These are phyloP conservation scores for Prunus salicina DNA, from an alignment of 306 rosid genomes.

Conservation along the genomic window DNA sequence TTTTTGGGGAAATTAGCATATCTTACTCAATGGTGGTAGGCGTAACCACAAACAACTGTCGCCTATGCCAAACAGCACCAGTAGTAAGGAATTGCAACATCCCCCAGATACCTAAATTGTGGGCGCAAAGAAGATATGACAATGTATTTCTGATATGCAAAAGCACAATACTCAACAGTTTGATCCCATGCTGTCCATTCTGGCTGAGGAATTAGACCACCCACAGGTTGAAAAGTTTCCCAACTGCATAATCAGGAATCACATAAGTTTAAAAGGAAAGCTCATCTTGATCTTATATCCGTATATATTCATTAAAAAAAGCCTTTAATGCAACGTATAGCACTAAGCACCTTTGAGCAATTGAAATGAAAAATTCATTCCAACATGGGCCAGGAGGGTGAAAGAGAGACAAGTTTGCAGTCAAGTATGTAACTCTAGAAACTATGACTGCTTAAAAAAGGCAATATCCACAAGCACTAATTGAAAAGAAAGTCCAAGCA, in stretches of 20 bases:
- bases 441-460: neutral
- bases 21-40: constrained; percentile 97
- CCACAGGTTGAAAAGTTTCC: constrained; percentile 99
- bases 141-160: constrained; percentile 86
- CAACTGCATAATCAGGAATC: constrained; percentile 51
- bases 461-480: neutral
- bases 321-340: constrained; percentile 6
- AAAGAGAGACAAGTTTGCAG: neutral
- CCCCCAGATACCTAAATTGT: constrained; percentile 93
- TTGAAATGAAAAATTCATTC: neutral
- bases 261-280: neutral
- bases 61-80: constrained; percentile 93
- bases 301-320: neutral
- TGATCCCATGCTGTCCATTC: constrained; percentile 99
- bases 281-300: constrained; percentile 1
- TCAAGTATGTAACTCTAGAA: neutral
- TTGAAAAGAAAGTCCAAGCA: neutral
- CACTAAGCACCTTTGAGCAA: neutral
- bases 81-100: constrained; percentile 94
- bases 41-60: constrained; percentile 91
- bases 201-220: constrained; percentile 96
- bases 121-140: constrained; percentile 97
- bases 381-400: neutral
- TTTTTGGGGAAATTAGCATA: constrained; percentile 15
- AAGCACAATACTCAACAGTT: constrained; percentile 94